phyloP scores from a whole-genome alignment of 192 early-diverging fungal species.

The Podochytrium sp. region DNA sequence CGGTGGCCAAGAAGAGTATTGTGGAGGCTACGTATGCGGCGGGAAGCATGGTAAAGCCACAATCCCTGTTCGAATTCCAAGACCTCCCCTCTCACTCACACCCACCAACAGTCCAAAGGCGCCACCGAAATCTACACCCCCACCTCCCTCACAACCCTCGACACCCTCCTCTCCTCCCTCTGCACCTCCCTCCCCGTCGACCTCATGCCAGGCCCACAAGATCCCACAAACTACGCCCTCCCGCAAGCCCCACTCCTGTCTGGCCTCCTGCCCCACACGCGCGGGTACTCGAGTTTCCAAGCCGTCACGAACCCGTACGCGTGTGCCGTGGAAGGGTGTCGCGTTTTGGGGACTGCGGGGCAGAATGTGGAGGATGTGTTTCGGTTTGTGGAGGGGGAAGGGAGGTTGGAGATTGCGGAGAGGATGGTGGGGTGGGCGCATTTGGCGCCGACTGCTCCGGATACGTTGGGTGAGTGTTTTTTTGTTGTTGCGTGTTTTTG shows the following conservation, averaged over 20 bases:
- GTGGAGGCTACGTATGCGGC: conserved; percentile 4
- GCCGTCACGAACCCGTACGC: conserved; percentile 82
- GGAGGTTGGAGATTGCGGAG: conserved; percentile 75
- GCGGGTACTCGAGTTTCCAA: conserved; percentile 64
- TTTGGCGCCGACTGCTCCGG: conserved; percentile 90
- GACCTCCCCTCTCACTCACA: conserved; percentile 44
- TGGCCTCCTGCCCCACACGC: conserved; percentile 69
- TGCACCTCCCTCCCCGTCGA: conserved; percentile 66
- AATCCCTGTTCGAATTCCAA: conserved; percentile 58
- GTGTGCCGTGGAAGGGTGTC: conserved; percentile 66
- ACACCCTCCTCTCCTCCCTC: conserved; percentile 69
- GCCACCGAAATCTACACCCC: conserved; percentile 25
- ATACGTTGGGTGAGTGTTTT: conserved; percentile 81
- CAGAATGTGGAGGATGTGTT: conserved; percentile 89
- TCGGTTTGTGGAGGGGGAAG: conserved; percentile 61
- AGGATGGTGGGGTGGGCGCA: conserved; percentile 81
- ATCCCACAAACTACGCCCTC: conserved; percentile 76
- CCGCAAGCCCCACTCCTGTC: conserved; percentile 87
- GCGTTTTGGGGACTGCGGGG: conserved; percentile 79
- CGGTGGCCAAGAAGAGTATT: conserved; percentile 45
- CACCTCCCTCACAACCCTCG: conserved; percentile 56
- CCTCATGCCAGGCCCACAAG: conserved; percentile 80
- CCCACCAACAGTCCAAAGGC: conserved; percentile 8
- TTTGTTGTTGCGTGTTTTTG: background rate
- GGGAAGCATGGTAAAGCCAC: conserved; percentile 14